These are phyloP conservation scores for Chrysopogon serrulatus DNA, from an alignment of 176 grass and related monocot species.

Conservation along the genomic window DNA sequence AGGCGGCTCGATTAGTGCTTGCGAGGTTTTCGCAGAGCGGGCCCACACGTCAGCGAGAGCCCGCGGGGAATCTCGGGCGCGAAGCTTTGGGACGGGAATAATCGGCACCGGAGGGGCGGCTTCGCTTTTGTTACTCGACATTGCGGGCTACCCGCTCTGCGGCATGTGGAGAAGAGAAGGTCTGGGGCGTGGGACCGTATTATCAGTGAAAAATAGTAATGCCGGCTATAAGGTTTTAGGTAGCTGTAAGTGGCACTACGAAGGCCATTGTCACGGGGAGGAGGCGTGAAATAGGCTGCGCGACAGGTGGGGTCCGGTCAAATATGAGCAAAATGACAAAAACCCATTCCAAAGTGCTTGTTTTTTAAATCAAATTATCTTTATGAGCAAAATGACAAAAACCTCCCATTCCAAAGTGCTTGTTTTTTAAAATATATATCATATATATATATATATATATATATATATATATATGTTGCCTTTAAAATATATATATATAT, in stretches of 20 bases:
- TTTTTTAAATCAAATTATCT: no score
- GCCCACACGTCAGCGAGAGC: not conserved
- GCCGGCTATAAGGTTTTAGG: not conserved
- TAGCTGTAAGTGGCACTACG: not conserved
- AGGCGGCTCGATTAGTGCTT: slow-evolving; percentile 18
- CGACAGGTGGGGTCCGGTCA: not conserved
- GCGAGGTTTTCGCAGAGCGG: not conserved
- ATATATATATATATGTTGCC: no score
- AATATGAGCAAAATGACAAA: no score
- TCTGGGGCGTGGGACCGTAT: not conserved
- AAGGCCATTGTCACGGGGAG: not conserved
- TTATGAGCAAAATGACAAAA: no score
- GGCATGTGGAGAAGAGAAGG: not conserved
- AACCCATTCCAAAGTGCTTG: no score
- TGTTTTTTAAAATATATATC: no score
- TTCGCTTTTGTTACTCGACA: not conserved
- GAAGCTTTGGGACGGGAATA: not conserved
- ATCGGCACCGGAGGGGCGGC: not conserved
- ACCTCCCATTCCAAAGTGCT: no score
- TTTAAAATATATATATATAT: no score
- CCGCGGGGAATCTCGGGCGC: not conserved
- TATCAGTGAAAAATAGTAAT: not conserved
- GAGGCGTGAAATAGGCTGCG: not conserved
- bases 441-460: no score
- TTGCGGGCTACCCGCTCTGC: not conserved